Evolutionary conservation across 352 stramenopile genomes (phyloP), one percentile per base, ranked within the genome.

Genomic region (Globisporangium spiculum): DNA sequence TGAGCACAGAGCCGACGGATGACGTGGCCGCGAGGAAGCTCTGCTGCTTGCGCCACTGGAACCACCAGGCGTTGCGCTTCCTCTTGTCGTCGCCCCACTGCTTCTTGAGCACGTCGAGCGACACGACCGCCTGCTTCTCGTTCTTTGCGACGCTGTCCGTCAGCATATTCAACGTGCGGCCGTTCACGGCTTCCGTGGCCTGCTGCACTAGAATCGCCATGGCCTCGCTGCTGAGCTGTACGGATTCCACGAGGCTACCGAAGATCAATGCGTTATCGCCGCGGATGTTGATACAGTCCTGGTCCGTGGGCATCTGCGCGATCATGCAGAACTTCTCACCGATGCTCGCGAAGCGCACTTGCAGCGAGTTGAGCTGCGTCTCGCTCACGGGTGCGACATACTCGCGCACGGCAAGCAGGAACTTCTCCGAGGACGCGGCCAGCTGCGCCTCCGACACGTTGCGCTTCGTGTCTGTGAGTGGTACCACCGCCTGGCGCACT

Each of bases 291-390:
- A 58, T 4, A 6, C 53, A 58, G 30, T 58, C 53, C 24, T 58
- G 53, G 14, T 58, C 53, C 14, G 53, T 10, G 53, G 53, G 53
- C 53, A 58, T 58, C 52, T 58, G 53, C 14, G 53, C 53, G 53
- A 58, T 58, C 26, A 32, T 10, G 53, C 53, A 58, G 14, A 58
- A 58, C 3, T 38, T 58, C 14, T 58, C 53, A 5, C 53, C 53
- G 14, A 58, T 58, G 26, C 26, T 58, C 24, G 53, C 24, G 53
- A 58, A 58, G 53, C 53, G 53, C 53, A 58, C 53, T 26, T 58
- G 53, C 53, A 58, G 24, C 53, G 53, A 58, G 53, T 58, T 58
- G 53, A 58, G 53, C 26, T 58, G 53, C 53, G 53, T 32, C 12
- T 58, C 53, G 16, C 24, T 58, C 14, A 58, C 53, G 24, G 53